phyloP scores from a whole-genome alignment of 169 alveolate genomes.

The Cystoisospora suis region DNA sequence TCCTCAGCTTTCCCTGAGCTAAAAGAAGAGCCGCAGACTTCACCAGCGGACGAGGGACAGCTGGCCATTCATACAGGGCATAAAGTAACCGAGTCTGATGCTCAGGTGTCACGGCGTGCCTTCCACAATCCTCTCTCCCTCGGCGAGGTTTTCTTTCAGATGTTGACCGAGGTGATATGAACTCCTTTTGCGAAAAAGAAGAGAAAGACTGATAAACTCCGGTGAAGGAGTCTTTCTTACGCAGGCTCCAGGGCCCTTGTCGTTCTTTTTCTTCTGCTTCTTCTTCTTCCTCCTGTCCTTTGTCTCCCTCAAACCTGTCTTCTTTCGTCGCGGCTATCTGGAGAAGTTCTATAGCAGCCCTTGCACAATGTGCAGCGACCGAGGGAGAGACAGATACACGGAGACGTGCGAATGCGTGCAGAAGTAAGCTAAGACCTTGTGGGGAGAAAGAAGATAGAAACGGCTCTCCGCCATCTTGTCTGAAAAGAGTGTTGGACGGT shows the following conservation, averaged over 20 bases:
- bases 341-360: neutral
- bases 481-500: neutral
- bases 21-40: neutral
- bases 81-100: neutral
- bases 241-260: too few relatives aligned
- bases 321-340: neutral
- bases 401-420: constrained; percentile 8
- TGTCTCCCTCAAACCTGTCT: neutral
- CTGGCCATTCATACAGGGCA: neutral
- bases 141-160: too few relatives aligned
- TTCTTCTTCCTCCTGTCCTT: neutral
- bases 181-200: too few relatives aligned
- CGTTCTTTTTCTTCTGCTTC: neutral
- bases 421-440: neutral
- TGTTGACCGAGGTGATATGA: too few relatives aligned
- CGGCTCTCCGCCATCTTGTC: neutral
- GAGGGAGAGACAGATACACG: constrained; percentile 4
- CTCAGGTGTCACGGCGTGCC: too few relatives aligned
- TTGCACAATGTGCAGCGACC: neutral
- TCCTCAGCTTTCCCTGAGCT: neutral
- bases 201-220: too few relatives aligned
- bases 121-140: too few relatives aligned
- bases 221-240: too few relatives aligned
- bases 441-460: constrained; percentile 11
- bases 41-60: neutral